phyloP scores from a whole-genome alignment of 495 filamentous ascomycete species.

The Neurospora sp. region DNA sequence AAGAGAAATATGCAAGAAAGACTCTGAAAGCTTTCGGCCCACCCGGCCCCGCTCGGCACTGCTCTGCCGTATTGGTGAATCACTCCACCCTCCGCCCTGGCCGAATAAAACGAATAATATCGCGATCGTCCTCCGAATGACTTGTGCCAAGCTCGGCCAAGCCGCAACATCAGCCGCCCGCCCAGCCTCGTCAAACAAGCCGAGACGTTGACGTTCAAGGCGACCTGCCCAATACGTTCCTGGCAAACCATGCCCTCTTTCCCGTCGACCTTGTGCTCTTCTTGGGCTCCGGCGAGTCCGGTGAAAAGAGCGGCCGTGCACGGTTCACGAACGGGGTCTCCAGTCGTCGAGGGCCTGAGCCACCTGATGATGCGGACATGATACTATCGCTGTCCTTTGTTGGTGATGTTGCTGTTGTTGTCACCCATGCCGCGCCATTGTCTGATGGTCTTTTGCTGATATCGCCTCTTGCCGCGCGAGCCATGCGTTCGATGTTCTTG shows the following conservation, averaged over 20 bases:
- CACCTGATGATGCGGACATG: neutral
- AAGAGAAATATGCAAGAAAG: neutral
- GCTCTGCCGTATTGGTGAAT: neutral
- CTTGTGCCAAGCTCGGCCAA: neutral
- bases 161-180: neutral
- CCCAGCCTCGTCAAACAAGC: neutral
- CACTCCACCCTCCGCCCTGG: neutral
- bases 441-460: neutral
- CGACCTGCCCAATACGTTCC: neutral
- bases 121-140: neutral
- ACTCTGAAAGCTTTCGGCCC: neutral
- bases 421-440: neutral
- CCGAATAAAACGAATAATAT: neutral
- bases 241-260: neutral
- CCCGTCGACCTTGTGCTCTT: neutral
- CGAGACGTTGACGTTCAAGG: neutral
- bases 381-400: neutral
- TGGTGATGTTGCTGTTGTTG: neutral
- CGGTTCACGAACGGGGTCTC: neutral
- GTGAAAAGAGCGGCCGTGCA: neutral
- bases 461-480: neutral
- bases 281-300: neutral
- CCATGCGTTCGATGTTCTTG: conserved; percentile 3
- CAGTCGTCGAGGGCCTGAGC: neutral
- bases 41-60: neutral